Evolutionary conservation across 2,329 filamentous ascomycete species (phyloP).

Genomic region (Knufia petricola): DNA sequence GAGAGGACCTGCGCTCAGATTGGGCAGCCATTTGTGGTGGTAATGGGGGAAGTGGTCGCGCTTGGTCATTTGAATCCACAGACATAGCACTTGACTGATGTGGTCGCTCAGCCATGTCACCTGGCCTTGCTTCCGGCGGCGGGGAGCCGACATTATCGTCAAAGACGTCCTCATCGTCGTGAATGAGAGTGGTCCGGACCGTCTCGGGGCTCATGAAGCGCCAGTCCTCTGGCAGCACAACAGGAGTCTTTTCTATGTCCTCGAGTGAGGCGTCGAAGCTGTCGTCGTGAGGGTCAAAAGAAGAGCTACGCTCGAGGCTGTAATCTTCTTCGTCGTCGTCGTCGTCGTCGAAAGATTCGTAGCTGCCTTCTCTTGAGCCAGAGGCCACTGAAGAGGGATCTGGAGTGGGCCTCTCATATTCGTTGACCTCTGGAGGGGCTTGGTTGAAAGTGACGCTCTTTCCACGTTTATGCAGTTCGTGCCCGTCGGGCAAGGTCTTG

Average conservation of each 20-base stretch:
- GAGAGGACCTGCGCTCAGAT: slow-evolving; percentile 11
- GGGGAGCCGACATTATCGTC: slow-evolving; percentile 55
- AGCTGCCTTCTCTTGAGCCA: slow-evolving; percentile 86
- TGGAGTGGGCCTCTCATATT: slow-evolving; percentile 96
- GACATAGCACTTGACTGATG: slow-evolving; percentile 60
- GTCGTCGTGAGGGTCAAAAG: slow-evolving; percentile 57
- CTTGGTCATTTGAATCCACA: slow-evolving; percentile 65
- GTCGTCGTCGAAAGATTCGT: slow-evolving; percentile 67
- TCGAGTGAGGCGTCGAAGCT: slow-evolving; percentile 94
- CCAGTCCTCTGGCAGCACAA: slow-evolving; percentile 97
- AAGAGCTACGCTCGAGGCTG: slow-evolving; percentile 49
- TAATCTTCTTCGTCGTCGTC: slow-evolving; percentile 65
- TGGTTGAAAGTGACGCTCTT: slow-evolving; percentile 98
- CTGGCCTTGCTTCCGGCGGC: slow-evolving; percentile 46
- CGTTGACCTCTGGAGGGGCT: slow-evolving; percentile 86
- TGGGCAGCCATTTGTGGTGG: slow-evolving; percentile 41
- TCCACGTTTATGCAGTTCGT: slow-evolving; percentile 66
- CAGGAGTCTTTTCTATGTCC: slow-evolving; percentile 92
- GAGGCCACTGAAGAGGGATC: slow-evolving; percentile 88
- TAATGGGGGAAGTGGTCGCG: slow-evolving; percentile 76
- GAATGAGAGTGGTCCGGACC: slow-evolving; percentile 45
- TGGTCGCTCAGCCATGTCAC: slow-evolving; percentile 42
- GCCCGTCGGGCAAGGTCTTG: slow-evolving; percentile 53
- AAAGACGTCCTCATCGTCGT: slow-evolving; percentile 57
- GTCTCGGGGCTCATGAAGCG: slow-evolving; percentile 62